Evolutionary conservation across 129 eudicot genomes (phyloP).

Genomic region (Centaurea solstitialis): DNA sequence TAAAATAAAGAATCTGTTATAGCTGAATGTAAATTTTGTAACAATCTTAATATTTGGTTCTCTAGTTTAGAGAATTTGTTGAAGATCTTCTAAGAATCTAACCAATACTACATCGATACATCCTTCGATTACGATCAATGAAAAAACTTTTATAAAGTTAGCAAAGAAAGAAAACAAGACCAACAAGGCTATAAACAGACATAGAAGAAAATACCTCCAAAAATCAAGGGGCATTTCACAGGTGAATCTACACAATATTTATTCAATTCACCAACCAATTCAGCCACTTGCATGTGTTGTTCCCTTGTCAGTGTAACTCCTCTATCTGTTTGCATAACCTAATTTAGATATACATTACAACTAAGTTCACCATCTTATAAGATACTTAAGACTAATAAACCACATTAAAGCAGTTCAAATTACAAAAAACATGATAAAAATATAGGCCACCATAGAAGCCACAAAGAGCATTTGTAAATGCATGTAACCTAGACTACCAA

Average conservation of each 20-base stretch:
- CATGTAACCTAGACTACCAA: not conserved
- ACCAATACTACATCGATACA: not conserved
- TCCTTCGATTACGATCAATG: not conserved
- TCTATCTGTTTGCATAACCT: conserved; percentile 86
- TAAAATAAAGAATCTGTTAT: too few species aligned
- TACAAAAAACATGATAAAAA: not conserved
- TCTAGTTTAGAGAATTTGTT: too few species aligned
- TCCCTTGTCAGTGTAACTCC: conserved; percentile 73
- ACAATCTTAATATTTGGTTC: too few species aligned
- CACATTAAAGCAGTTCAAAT: not conserved
- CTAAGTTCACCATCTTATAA: conserved; percentile 26
- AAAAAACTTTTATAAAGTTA: not conserved
- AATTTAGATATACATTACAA: conserved; percentile 28
- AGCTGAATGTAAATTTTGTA: too few species aligned
- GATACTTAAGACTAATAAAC: not conserved
- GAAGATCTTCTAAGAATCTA: not conserved
- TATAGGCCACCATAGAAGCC: not conserved
- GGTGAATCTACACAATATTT: conserved; percentile 80
- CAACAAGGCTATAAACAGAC: not conserved
- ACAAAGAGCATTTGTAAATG: not conserved
- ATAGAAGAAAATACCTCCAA: conserved; percentile 61
- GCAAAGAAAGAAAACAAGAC: not conserved
- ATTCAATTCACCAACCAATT: conserved; percentile 62
- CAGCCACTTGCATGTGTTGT: conserved; percentile 78
- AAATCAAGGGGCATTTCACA: conserved; percentile 83